Base-by-base conservation (phyloP, 768 basidiomycete genomes). In the Butyriboletus loyo region DNA sequence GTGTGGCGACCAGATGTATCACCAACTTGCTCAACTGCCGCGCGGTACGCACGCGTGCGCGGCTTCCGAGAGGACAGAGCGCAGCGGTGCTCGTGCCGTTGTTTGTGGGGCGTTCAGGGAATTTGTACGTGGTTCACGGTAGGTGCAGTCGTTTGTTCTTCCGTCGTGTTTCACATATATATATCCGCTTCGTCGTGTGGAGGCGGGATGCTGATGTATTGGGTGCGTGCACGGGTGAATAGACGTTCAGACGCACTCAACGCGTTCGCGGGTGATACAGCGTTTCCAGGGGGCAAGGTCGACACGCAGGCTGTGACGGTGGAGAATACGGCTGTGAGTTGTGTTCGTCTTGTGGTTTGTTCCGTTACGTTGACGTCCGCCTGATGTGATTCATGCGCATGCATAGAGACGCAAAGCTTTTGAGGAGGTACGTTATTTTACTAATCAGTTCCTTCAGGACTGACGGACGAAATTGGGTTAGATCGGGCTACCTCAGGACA, bases 201-300 rank as follows among this genome's bases (percentile, higher is more conserved):
- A 7, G 5, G 15, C 6, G 31, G 32, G 40, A 11, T 15, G n/a
- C 31, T 39, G 35, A 34, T 40, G 15, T 6, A 1, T 38, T n/a
- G n/a, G n/a, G n/a, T n/a, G n/a, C n/a, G n/a, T n/a, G n/a, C n/a
- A 28, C 21, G 27, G 43, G 24, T 19, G 15, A 22, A 21, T 39
- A 95, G 92, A 55, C 84, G 92, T 2, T 84, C 92, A 2, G 76
- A 85, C 0, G 80, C 80, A 4, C 72, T 96, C 59, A 75, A 83
- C 34, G 78, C 85, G 9, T 96, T 89, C 60, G 88, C 92, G 1
- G 90, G 90, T 0, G 93, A 95, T 65, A 96, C 93, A 0, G 87
- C 90, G 1, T 71, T 96, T 5, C 93, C 92, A 0, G 92, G 93
- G 7, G 92, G 93, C 0, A 91, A 85, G 64, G 77, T 85, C 7